phyloP scores from a whole-genome alignment of 1,139 yeast species.

The Taiozyma onychis region DNA sequence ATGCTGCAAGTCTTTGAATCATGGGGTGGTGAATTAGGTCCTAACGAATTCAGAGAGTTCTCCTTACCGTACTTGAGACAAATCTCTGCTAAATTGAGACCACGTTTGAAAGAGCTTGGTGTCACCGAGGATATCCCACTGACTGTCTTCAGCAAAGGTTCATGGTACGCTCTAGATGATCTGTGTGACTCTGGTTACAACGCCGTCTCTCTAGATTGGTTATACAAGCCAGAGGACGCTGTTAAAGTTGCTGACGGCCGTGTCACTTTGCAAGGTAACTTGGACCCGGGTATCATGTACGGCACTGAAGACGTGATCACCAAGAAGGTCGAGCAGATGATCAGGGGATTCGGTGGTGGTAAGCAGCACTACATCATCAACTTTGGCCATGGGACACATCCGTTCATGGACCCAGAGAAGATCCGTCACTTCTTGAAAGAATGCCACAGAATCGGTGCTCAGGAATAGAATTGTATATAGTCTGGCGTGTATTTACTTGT shows the following conservation, averaged over 20 bases:
- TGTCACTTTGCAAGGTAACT: slow-evolving; percentile 87
- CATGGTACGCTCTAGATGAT: slow-evolving; percentile 94
- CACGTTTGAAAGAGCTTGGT: slow-evolving; percentile 66
- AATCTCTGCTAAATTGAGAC: slow-evolving; percentile 65
- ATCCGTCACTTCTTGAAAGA: slow-evolving; percentile 79
- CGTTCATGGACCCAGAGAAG: slow-evolving; percentile 91
- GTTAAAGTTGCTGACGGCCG: slow-evolving; percentile 71
- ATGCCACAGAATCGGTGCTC: slow-evolving; percentile 72
- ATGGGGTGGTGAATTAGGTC: slow-evolving; percentile 97
- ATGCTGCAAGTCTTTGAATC: slow-evolving; percentile 95
- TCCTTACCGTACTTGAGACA: slow-evolving; percentile 83
- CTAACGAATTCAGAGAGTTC: slow-evolving; percentile 80
- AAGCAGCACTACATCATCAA: slow-evolving; percentile 86
- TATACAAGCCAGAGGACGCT: slow-evolving; percentile 81
- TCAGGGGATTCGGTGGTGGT: slow-evolving; percentile 86
- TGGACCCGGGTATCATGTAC: slow-evolving; percentile 93
- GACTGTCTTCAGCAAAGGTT: slow-evolving; percentile 91
- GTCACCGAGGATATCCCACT: slow-evolving; percentile 70
- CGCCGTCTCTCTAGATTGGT: slow-evolving; percentile 89
- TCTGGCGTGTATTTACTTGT: neutral
- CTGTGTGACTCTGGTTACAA: slow-evolving; percentile 83
- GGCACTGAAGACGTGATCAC: slow-evolving; percentile 82
- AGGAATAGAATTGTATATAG: slow-evolving; percentile 13
- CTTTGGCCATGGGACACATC: slow-evolving; percentile 97
- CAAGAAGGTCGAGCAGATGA: slow-evolving; percentile 80